Evolutionary conservation across 345 rosid species (phyloP).

Genomic region (Raphanus raphanistrum): DNA sequence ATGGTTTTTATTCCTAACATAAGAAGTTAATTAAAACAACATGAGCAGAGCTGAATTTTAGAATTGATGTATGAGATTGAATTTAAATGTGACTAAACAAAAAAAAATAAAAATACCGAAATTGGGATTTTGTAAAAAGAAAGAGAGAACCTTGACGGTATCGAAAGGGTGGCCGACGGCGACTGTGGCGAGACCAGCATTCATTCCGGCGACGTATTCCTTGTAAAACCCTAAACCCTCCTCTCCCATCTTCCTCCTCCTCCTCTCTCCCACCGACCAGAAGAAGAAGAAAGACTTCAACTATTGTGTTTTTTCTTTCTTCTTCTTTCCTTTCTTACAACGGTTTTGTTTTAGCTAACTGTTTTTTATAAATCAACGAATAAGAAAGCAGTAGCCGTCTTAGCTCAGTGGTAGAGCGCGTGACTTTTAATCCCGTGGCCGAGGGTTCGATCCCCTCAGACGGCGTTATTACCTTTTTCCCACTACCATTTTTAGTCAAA

Average conservation of each 20-base stretch:
- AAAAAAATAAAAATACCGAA: background rate
- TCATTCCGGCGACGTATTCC: constrained; percentile 81
- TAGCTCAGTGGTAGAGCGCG: constrained; percentile 17
- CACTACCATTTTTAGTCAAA: too few relatives aligned
- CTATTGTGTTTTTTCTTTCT: background rate
- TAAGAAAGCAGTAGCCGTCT: background rate
- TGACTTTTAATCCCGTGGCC: constrained; percentile 12
- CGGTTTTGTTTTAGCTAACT: background rate
- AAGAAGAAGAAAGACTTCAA: background rate
- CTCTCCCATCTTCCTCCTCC: constrained; percentile 39
- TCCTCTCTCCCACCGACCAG: background rate
- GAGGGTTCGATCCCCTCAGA: constrained; percentile 14
- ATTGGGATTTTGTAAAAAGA: background rate
- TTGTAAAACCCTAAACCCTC: constrained; percentile 54
- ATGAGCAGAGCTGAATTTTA: too few relatives aligned
- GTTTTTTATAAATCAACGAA: too few relatives aligned
- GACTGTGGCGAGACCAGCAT: constrained; percentile 86
- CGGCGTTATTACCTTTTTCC: background rate
- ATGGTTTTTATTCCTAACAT: background rate
- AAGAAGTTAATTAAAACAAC: too few relatives aligned
- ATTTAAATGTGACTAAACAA: background rate
- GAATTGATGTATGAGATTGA: too few relatives aligned
- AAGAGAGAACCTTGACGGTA: constrained; percentile 74
- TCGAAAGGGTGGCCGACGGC: constrained; percentile 84
- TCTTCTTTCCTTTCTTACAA: background rate